Evolutionary conservation across 257 asterid species (phyloP), one percentile per base, ranked within the genome.

Genomic region (Vinca minor): DNA sequence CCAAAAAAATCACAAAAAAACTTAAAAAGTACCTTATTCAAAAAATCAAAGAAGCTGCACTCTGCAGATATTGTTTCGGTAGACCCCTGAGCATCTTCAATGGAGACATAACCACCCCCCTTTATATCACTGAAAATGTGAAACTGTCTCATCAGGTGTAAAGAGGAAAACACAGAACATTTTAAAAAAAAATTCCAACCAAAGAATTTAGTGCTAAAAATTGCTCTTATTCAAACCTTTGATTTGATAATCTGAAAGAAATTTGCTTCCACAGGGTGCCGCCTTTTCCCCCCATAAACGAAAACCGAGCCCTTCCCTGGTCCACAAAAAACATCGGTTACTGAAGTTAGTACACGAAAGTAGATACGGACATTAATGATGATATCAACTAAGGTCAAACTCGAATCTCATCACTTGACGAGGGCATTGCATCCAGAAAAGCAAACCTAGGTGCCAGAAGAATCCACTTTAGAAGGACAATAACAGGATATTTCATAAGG

Each of bases 221-320:
- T 44, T 47, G 69, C 69, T 59, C 61, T 68, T 38, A 48, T 20
- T 69, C 81, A 71, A 59, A 93, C 97, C 92, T 80, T 66, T 70
- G 75, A 71, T 72, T 60, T 42, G 73, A 64, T 81, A 87, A 77
- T 73, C 73, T 84, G 84, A 81, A 93, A 1, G 87, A 80, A 69
- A 93, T 56, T 82, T 89, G 94, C 81, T 81, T 87, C 99, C 99
- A 93, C 67, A 93, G 86, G 15, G 90, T 56, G 64, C 95, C 97
- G 68, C 99, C 97, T 80, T 83, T 89, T 44, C 90, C 96, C 64
- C 99, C 99, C 97, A 93, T 93, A 78, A 81, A 89, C 26, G 99
- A 93, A 86, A 93, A 93, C 60, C 97, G 94, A 69, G 99, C 99
- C 84, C 99, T 93, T 82, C 69, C 82, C 99, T 93, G 80, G 81